Base-by-base conservation (phyloP, 805 yeast genomes). In the Candida chauliodis region DNA sequence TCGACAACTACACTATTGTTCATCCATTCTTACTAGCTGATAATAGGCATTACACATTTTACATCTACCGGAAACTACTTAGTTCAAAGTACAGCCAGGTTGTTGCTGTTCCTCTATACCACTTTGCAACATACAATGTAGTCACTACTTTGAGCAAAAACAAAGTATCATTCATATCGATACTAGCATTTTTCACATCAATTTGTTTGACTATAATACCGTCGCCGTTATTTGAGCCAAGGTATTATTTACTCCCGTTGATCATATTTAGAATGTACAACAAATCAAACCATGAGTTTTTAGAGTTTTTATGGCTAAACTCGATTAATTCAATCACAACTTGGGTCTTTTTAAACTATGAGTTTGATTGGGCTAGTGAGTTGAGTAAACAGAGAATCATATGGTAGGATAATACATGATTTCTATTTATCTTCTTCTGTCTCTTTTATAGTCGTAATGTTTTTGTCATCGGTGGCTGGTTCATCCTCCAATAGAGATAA, bases 21-120 rank as follows among this genome's bases (percentile, higher is more conserved):
- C 99, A 93, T 58, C 97, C 97, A 6, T 93, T 91, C 58, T 59
- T 93, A 27, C 69, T 91, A 30, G 95, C 98, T 0, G 99, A 93
- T 58, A 93, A 93, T 63, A 76, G 99, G 50, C 99, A 93, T 59
- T 88, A 80, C 56, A 80, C 95, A 0, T 93, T 93, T 57, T 93
- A 93, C 59, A 61, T 93, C 25, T 86, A 85, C 76, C 76, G 79
- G 40, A 75, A 74, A 41, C 51, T 93, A 19, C 73, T 91, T 31
- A 61, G 75, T 47, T 62, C 68, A 16, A 65, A 59, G 23, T 57
- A 70, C 40, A 69, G 73, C 40, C 66, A 77, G 14, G 66, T 75
- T 37, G 64, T 71, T 40, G 48, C 77, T 5, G 68, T 81, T 1
- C 89, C 95, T 3, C 58, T 79, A 0, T 89, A 90, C 55, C 95